Base-by-base conservation (phyloP, 495 filamentous ascomycete species). In the Hypoxylon subgilvum region DNA sequence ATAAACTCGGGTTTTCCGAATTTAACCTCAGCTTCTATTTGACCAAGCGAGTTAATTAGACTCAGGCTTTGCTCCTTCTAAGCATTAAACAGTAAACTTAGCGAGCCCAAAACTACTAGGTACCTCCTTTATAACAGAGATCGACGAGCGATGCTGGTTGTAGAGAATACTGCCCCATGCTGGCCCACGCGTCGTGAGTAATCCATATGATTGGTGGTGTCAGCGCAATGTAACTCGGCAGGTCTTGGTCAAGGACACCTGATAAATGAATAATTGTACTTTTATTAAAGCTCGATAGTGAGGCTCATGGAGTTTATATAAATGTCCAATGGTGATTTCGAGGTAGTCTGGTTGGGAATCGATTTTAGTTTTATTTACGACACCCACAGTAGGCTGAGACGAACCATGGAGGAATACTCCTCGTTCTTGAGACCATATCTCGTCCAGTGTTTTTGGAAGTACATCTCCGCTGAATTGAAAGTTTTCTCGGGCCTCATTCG, bases 201-300 rank as follows among this genome's bases (percentile, higher is more conserved):
- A 28, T 21, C 14, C 6, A 34, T 42, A 12, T 60, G 42, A 60
- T 52, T 60, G 48, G 42, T 35, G 14, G 48, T 28, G 30, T 48
- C 16, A 38, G 42, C 48, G 30, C 17, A 42, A 42, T 38, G 23
- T 27, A 27, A 36, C 36, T 34, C 8, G 27, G n/a, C 12, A 28
- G 3, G 16, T 13, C 32, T 7, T 25, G 4, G 13, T 17, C 5
- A 9, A 45, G 25, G 23, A 27, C 8, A 27, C 23, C 4, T 4
- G 23, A 27, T 27, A 27, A 4, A 4, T 27, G 4, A 27, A 8
- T 4, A 27, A 27, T n/a, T n/a, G n/a, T n/a, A n/a, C n/a, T n/a
- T n/a, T n/a, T n/a, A n/a, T n/a, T n/a, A n/a, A n/a, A n/a, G n/a
- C n/a, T n/a, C n/a, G n/a, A n/a, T n/a, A n/a, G n/a, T n/a, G n/a